Percentiles rank a stretch among this genome's conserved stretches.
Evolutionary conservation across 2,329 filamentous ascomycete species (phyloP).

Genomic region (Remersonia thermophila): DNA sequence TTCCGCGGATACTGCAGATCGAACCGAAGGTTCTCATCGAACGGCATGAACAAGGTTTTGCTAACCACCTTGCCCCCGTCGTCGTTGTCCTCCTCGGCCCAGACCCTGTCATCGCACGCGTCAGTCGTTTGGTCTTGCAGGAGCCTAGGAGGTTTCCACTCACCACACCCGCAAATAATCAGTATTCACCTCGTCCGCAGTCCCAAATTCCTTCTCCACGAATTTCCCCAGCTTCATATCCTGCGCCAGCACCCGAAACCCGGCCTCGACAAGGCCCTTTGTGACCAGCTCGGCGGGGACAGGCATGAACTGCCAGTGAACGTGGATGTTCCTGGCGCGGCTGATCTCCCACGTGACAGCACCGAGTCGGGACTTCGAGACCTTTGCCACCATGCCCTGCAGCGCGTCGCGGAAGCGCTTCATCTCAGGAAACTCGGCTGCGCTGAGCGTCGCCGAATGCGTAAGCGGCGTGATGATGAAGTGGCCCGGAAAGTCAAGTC

Average conservation of each 20-base stretch:
- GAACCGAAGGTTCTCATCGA: constrained; percentile 63
- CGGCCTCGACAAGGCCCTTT: constrained; percentile 70
- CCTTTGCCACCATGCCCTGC: constrained; percentile 61
- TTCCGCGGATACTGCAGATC: constrained; percentile 82
- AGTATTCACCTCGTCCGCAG: constrained; percentile 36
- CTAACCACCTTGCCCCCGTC: constrained; percentile 37
- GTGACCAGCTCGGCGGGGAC: constrained; percentile 54
- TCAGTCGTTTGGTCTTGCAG: too few species aligned
- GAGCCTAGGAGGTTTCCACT: too few species aligned
- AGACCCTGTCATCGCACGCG: constrained; percentile 36
- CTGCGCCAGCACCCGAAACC: constrained; percentile 78
- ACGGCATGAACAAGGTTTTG: constrained; percentile 60
- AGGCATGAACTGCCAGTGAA: constrained; percentile 89
- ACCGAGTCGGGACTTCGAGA: constrained; percentile 51
- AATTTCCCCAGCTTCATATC: constrained; percentile 50
- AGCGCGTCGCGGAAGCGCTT: constrained; percentile 62
- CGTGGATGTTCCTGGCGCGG: constrained; percentile 66
- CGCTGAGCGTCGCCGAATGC: constrained; percentile 63
- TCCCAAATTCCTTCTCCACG: constrained; percentile 33
- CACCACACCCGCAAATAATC: constrained; percentile 71
- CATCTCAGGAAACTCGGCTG: constrained; percentile 65
- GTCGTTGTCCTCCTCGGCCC: constrained; percentile 46
- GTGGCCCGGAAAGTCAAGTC: constrained; percentile 68
- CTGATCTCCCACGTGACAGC: constrained; percentile 89
- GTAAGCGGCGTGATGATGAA: constrained; percentile 82